Evolutionary conservation across 2,329 filamentous ascomycete genomes (phyloP).

Genomic region (Helotiales sp.): DNA sequence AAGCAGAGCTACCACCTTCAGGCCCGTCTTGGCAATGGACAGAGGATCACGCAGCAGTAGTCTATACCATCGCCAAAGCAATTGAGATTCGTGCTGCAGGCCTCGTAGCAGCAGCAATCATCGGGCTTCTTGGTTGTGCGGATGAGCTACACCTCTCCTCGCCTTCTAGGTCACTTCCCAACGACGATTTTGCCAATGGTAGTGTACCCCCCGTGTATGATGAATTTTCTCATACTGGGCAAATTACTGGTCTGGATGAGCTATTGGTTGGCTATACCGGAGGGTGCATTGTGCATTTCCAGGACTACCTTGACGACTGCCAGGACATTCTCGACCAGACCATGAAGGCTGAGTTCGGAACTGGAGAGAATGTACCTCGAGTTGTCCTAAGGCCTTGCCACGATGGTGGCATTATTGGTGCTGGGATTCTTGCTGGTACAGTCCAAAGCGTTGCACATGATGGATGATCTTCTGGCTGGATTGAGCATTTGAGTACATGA

Average conservation of each 20-base stretch:
- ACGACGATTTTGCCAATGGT: constrained; percentile 12
- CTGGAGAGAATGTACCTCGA: constrained; percentile 34
- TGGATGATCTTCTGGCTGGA: neutral
- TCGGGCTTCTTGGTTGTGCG: constrained; percentile 68
- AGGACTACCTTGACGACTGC: constrained; percentile 69
- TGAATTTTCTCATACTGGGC: no score
- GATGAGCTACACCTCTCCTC: constrained; percentile 56
- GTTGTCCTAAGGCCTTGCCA: constrained; percentile 57
- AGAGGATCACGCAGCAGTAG: constrained; percentile 53
- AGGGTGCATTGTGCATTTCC: constrained; percentile 78
- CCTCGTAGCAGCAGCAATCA: constrained; percentile 70
- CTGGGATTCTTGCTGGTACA: constrained; percentile 55
- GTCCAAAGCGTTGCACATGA: constrained; percentile 18
- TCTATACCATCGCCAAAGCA: constrained; percentile 67
- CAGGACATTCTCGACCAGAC: constrained; percentile 65
- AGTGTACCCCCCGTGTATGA: neutral
- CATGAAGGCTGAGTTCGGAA: constrained; percentile 42
- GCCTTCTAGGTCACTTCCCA: constrained; percentile 10
- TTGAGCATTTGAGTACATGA: neutral
- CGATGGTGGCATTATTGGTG: constrained; percentile 61
- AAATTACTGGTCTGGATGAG: constrained; percentile 49
- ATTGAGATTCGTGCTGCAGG: constrained; percentile 73
- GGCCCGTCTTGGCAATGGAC: constrained; percentile 60
- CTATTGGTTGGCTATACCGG: constrained; percentile 79
- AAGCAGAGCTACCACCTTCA: constrained; percentile 52